A percentile compares a stretch with the other conserved stretches of the same genome.
These are phyloP conservation scores for Penicillium maclennaniae DNA, from an alignment of 495 filamentous ascomycete species.

Conservation along the genomic window DNA sequence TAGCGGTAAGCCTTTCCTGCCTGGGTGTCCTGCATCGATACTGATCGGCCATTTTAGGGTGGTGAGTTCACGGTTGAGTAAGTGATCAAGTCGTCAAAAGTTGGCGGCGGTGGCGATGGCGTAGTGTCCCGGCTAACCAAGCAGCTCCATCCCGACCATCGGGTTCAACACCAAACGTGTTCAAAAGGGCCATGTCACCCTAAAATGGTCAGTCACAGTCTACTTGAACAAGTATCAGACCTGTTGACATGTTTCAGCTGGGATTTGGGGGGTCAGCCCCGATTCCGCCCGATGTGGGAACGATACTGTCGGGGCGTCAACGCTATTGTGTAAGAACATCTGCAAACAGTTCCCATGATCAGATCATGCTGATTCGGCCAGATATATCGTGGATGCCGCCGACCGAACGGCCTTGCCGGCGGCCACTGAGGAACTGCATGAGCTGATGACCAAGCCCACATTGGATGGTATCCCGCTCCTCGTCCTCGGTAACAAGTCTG, in stretches of 20 bases:
- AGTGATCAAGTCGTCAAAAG: constrained; percentile 37
- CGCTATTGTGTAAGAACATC: constrained; percentile 77
- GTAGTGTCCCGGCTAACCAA: constrained; percentile 36
- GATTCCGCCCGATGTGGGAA: constrained; percentile 99
- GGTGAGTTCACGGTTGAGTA: constrained; percentile 99
- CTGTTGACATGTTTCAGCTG: constrained; percentile 53
- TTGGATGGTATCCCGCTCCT: constrained; percentile 88
- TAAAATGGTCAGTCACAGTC: constrained; percentile 74
- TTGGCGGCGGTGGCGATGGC: not conserved
- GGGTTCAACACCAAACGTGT: constrained; percentile 99
- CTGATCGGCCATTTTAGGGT: constrained; percentile 60
- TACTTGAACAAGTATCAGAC: not conserved
- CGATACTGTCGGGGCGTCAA: constrained; percentile 96
- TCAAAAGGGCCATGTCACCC: constrained; percentile 95
- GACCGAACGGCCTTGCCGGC: constrained; percentile 77
- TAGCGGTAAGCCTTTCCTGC: constrained; percentile 69
- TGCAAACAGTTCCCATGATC: not conserved
- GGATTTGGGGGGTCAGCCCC: constrained; percentile 95
- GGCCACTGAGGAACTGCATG: constrained; percentile 87
- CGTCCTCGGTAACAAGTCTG: constrained; percentile 97
- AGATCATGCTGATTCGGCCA: constrained; percentile 29
- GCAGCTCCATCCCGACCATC: constrained; percentile 94
- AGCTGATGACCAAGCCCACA: constrained; percentile 77
- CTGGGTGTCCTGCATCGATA: not conserved
- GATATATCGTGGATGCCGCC: constrained; percentile 92